Base-by-base conservation (phyloP, 768 basidiomycete species). In the Pleurotus giganteus region DNA sequence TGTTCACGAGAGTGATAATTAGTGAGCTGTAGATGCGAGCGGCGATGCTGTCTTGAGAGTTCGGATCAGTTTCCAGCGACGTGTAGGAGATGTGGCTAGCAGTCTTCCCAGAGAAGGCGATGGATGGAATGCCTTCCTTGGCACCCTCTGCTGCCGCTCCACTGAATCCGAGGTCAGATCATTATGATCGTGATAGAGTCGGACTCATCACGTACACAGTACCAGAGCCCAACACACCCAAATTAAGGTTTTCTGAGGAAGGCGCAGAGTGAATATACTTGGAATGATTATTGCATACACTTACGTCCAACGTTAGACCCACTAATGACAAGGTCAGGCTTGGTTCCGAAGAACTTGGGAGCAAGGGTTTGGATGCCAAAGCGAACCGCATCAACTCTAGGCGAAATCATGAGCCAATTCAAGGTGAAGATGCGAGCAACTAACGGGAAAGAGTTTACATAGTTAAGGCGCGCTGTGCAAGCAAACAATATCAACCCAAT, bases 401-500 rank as follows among this genome's bases (percentile, higher is more conserved):
- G 8, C 37, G 19, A 5, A 31, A 24, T 53, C 17, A 56, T 11
- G 7, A 26, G n/a, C 19, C 9, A n/a, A 21, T 3, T 23, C 15
- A 5, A 46, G 31, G 2, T 44, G 4, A 8, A 17, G 27, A 21
- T 9, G 15, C 11, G 26, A 5, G 50, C 47, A 65, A 68, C 67
- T 24, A 55, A 67, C 67, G 75, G 75, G 65, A 68, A 77, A 2
- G 69, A 59, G 56, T 77, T 77, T 29, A 79, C 73, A 50, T 75
- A 79, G 64, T 76, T 76, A 26, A 78, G 56, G 2, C 63, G 60
- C 6, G 71, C 74, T 74, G 43, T 19, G n/a, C 29, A 13, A 31
- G 24, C 17, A 45, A 4, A 19, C 32, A 26, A 41, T 43, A 13
- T 17, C 29, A 9, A 36, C 19, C 15, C 11, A 26, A 21, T 45